These are phyloP conservation scores for Cutaneotrichosporon daszewskae DNA, from an alignment of 1,284 basidiomycete species.

Conservation along the genomic window DNA sequence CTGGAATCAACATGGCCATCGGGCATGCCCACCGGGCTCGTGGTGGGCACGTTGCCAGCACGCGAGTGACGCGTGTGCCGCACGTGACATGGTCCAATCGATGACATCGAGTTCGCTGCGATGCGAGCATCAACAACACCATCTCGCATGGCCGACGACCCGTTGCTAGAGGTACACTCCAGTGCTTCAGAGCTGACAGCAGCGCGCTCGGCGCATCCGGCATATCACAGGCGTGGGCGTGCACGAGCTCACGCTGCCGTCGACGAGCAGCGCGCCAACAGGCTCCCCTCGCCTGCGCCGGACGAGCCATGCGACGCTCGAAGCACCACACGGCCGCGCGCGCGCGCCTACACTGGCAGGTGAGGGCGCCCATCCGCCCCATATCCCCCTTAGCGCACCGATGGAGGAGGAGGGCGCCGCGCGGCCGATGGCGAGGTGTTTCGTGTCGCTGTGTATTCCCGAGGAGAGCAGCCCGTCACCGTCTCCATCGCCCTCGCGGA, in stretches of 20 bases:
- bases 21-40: too few species aligned
- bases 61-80: too few species aligned
- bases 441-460: conserved; percentile 28
- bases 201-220: conserved; percentile 30
- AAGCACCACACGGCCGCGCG: conserved; percentile 8
- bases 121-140: too few species aligned
- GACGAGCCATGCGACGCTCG: conserved; percentile 7
- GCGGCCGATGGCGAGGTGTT: conserved; percentile 29
- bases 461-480: neutral
- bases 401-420: conserved; percentile 9
- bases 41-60: too few species aligned
- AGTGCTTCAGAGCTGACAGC: neutral
- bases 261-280: neutral
- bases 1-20: too few species aligned
- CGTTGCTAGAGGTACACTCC: neutral
- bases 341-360: conserved; percentile 41
- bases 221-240: conserved; percentile 38
- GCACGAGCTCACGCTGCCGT: conserved; percentile 34
- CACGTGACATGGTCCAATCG: too few species aligned
- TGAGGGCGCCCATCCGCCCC: conserved; percentile 22
- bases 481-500: neutral
- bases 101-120: too few species aligned
- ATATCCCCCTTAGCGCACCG: neutral
- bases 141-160: neutral
- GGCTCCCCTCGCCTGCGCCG: conserved; percentile 9